Base-by-base conservation (phyloP, 768 basidiomycete genomes). In the Leccinum ochraceum region DNA sequence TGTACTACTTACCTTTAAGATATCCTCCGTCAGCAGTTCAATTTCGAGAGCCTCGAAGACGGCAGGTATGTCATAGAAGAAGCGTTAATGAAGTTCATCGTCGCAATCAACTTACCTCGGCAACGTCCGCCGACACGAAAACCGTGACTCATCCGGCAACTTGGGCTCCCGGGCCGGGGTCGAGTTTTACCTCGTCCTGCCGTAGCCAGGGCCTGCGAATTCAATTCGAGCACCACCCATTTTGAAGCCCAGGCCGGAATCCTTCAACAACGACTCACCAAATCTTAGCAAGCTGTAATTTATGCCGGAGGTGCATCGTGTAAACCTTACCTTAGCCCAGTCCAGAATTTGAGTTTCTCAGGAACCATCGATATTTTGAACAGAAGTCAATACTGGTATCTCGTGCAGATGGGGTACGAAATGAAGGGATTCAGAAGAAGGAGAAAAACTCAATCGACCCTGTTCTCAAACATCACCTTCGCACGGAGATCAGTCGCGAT, bases 1-100 rank as follows among this genome's bases (percentile, higher is more conserved):
- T 14, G 53, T 11, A 63, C 28, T 30, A 30, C 77, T 39, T 57
- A 84, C 93, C 80, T 86, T 89, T 71, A 93, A 83, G 53, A 92
- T 86, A 70, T 92, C 83, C 69, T 84, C 88, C 78, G 91, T 83
- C 39, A 95, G 72, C 4, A 92, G 70, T 66, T 94, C 90, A 6
- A 93, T 81, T 68, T 94, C 91, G 28, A 92, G 79, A 0, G 85
- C 83, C 69, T 93, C 91, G 67, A 92, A 92, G 26, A 84, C 76
- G 6, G 83, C 74, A 37, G 70, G 68, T 22, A 69, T 79, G 30
- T 80, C 79, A 70, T 85, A 64, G 24, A 39, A 48, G 3, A 48
- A 16, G 14, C 1, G 42, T 67, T 34, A 64, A 55, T 28, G 10
- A 59, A 51, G 17, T 37, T 8, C 50, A 30, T 44, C 16, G 5